Percentiles rank a stretch among this genome's conserved stretches.
Evolutionary conservation across 164 flowering plant species (phyloP).

Genomic region (Magnolia officinalis): DNA sequence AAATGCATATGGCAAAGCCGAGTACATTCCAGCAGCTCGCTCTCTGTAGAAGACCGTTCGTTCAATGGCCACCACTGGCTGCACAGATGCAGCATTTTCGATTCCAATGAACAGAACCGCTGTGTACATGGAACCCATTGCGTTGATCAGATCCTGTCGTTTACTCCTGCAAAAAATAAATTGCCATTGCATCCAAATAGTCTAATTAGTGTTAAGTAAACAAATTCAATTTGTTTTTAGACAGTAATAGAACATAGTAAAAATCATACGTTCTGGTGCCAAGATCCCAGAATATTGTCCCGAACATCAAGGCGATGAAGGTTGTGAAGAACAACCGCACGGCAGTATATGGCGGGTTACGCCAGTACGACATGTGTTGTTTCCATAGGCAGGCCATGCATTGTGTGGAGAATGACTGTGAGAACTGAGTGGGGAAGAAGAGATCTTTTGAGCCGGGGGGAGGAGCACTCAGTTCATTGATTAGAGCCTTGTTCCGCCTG

Average conservation of each 20-base stretch:
- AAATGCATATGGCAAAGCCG: slow-evolving; percentile 35
- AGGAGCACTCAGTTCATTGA: slow-evolving; percentile 35
- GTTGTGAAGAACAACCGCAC: slow-evolving; percentile 42
- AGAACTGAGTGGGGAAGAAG: slow-evolving; percentile 33
- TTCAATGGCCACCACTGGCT: slow-evolving; percentile 33
- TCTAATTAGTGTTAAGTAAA: not conserved
- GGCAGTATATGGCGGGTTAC: slow-evolving; percentile 48
- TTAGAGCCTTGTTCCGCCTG: slow-evolving; percentile 52
- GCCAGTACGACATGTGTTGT: slow-evolving; percentile 45
- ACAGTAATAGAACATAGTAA: not conserved
- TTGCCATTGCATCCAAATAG: not conserved
- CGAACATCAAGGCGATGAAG: slow-evolving; percentile 40
- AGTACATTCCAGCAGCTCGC: slow-evolving; percentile 41
- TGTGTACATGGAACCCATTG: slow-evolving; percentile 29
- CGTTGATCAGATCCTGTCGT: slow-evolving; percentile 23
- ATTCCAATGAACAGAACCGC: slow-evolving; percentile 28
- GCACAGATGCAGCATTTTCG: slow-evolving; percentile 25
- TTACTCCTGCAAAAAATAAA: slow-evolving; percentile 9
- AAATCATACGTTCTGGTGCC: slow-evolving; percentile 27
- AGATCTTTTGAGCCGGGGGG: slow-evolving; percentile 38
- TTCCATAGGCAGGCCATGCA: slow-evolving; percentile 58
- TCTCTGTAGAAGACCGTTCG: slow-evolving; percentile 37
- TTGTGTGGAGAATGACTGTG: slow-evolving; percentile 41
- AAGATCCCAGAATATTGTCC: slow-evolving; percentile 42
- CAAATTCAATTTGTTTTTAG: not conserved